Conservation (phyloP, 2,329 filamentous ascomycete species). For the Phyllosticta paracitricarpa region DNA sequence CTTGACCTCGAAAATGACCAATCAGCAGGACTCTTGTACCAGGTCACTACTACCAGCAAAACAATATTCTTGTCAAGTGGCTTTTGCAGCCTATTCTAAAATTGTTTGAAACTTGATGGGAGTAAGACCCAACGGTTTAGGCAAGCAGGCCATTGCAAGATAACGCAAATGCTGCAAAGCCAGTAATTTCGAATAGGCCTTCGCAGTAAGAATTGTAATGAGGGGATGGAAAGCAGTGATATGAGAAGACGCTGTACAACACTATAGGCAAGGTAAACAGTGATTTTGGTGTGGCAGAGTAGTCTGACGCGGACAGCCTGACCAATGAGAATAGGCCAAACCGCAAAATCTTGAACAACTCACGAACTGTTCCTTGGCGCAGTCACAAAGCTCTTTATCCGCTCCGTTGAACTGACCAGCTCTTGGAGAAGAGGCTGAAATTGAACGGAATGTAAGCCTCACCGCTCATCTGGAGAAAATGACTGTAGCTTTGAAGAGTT, state of each 20-base stretch:
- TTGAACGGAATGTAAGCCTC: too few relatives aligned
- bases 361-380: not conserved
- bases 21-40: not conserved
- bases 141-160: not conserved
- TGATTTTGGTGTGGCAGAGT: not conserved
- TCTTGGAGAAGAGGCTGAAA: too few relatives aligned
- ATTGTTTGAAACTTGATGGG: not conserved
- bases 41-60: not conserved
- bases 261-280: not conserved
- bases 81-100: not conserved
- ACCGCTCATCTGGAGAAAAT: too few relatives aligned
- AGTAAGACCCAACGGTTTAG: not conserved
- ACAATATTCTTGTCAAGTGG: not conserved
- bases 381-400: not conserved
- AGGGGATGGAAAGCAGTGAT: not conserved
- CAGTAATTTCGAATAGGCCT: too few relatives aligned
- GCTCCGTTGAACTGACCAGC: too few relatives aligned
- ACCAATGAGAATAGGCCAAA: not conserved
- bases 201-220: not conserved
- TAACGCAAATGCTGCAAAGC: not conserved
- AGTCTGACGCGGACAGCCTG: not conserved
- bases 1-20: not conserved
- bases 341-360: not conserved
- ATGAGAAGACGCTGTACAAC: not conserved
- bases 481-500: too few relatives aligned